Base-by-base conservation (phyloP, 441 rosid genomes). In the Mallotus repandus region DNA sequence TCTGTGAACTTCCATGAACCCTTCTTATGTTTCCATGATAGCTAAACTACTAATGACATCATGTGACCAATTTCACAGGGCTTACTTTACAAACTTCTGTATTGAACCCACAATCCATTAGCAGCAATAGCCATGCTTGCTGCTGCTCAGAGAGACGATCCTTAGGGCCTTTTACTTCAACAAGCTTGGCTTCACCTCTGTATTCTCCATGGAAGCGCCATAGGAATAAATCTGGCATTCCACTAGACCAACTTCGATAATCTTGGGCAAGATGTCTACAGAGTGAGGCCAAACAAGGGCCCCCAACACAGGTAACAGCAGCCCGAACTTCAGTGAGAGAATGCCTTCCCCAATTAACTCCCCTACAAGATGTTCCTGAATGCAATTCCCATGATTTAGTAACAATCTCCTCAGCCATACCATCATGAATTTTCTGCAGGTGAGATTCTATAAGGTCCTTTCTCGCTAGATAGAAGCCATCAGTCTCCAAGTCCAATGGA, bases 141-240 rank as follows among this genome's bases (percentile, higher is more conserved):
- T 95, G 99, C 81, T 92, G 99, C 73, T 95, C 98, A 2, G 98
- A 95, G 54, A 95, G 96, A 16, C 86, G 81, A 78, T 95, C 99
- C 53, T 57, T 86, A 56, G 91, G 93, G 29, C 98, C 93, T 79
- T 95, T 95, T 0, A 95, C 99, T 88, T 95, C 98, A 10, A 89
- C 98, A 16, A 95, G 93, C 92, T 91, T 95, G 59, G 94, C 99
- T 84, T 95, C 97, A 60, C 98, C 98, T 75, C 75, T 84, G 84
- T 87, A 85, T 69, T 83, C 89, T 65, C 81, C 92, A 46, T 86
- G 86, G 84, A 95, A 91, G 69, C 95, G 91, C 99, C 99, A 95
- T 49, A 90, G 68, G 78, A 93, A 80, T 49, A 95, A 80, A 86
- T 95, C 97, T 11, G 99, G 99, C 96, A 95, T 91, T 79, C 99